Percentiles rank a stretch among this genome's conserved stretches.
Conservation (phyloP, 257 asterid genomes). For the Petunia axillaris region DNA sequence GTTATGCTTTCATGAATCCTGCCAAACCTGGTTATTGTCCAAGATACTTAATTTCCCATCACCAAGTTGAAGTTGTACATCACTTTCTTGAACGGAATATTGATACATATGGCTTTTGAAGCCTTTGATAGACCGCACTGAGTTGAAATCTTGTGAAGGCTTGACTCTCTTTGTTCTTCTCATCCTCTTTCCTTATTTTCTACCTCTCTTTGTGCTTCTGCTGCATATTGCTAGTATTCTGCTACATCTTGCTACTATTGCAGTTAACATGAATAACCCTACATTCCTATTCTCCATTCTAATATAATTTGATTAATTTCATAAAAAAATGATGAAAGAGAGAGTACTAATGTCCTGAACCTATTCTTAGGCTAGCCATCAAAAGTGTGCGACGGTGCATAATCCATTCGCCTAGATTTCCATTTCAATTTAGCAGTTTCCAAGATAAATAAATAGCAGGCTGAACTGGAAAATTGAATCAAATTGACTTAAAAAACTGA, state of each 20-base stretch:
- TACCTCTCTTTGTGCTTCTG: not conserved
- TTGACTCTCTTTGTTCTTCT: conserved; percentile 11
- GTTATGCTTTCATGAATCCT: not conserved
- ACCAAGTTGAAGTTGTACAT: not conserved
- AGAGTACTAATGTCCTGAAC: not conserved
- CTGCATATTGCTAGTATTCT: conserved; percentile 15
- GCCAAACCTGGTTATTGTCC: conserved; percentile 1
- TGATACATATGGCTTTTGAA: conserved; percentile 1
- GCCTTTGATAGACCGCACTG: not conserved
- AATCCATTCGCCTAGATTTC: conserved; percentile 1
- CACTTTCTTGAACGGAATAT: not conserved
- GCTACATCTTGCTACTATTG: conserved; percentile 7
- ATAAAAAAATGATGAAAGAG: not conserved
- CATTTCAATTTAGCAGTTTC: not conserved
- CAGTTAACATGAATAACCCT: not conserved
- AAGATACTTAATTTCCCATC: conserved; percentile 9
- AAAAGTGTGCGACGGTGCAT: not conserved
- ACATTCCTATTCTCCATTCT: not conserved
- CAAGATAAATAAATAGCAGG: not conserved
- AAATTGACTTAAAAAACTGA: not conserved
- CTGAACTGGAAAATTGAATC: not conserved
- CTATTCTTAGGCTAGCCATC: not conserved
- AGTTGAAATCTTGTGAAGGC: not conserved
- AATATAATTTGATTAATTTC: conserved; percentile 1
- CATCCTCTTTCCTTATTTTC: conserved; percentile 10